Percentiles rank a stretch among this genome's conserved stretches.
phyloP scores from a whole-genome alignment of 768 basidiomycete genomes.

The Pisolithus marmoratus region DNA sequence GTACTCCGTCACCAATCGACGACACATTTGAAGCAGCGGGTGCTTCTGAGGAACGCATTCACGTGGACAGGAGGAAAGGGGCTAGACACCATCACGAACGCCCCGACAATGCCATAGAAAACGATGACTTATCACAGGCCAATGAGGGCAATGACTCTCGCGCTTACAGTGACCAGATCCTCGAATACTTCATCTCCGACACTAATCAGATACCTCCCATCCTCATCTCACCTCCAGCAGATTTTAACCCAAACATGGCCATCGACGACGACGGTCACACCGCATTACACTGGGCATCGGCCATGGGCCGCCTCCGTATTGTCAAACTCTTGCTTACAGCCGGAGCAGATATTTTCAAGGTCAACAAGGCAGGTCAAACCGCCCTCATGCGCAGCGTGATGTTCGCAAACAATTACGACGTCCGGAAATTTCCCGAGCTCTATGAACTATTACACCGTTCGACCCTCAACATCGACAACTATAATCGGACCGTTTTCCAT shows the following conservation, averaged over 20 bases:
- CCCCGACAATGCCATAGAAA: conserved; percentile 41
- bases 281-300: conserved; percentile 96
- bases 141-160: conserved; percentile 52
- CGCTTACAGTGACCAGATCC: conserved; percentile 90
- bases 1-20: conserved; percentile 85
- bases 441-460: conserved; percentile 97
- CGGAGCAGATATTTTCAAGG: conserved; percentile 94
- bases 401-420: conserved; percentile 99
- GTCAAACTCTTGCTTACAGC: conserved; percentile 91
- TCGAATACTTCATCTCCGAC: conserved; percentile 99
- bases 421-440: conserved; percentile 96
- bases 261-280: conserved; percentile 99
- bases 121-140: conserved; percentile 30
- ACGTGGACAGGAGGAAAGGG: conserved; percentile 41
- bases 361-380: conserved; percentile 95
- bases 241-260: conserved; percentile 92
- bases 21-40: conserved; percentile 32
- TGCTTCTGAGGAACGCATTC: conserved; percentile 20
- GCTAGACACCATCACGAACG: conserved; percentile 45
- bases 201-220: conserved; percentile 85
- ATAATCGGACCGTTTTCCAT: conserved; percentile 96
- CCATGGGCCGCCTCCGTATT: conserved; percentile 95
- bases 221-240: conserved; percentile 79
- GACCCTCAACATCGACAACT: conserved; percentile 97
- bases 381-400: conserved; percentile 98